A percentile compares a stretch with the other conserved stretches of the same genome.
These are phyloP conservation scores for Cystofilobasidium capitatum DNA, from an alignment of 768 basidiomycete species.

Conservation along the genomic window DNA sequence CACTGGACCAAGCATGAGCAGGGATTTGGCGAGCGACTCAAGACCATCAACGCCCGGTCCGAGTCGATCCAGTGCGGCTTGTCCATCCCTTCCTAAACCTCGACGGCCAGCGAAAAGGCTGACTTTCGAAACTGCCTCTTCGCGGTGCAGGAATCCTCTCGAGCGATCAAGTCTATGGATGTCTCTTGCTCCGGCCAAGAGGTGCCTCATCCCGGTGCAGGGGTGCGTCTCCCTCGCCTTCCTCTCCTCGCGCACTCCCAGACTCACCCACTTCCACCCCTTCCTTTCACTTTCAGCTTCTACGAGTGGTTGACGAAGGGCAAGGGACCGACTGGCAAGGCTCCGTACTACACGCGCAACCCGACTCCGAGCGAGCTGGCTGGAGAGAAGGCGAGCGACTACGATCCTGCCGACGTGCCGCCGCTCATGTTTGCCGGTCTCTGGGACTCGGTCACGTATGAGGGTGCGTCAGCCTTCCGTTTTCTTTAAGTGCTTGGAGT, in stretches of 20 bases:
- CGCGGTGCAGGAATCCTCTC: too few species aligned
- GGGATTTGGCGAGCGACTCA: slow-evolving; percentile 50
- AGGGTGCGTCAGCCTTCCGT: background rate
- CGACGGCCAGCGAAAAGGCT: too few species aligned
- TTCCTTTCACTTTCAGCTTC: slow-evolving; percentile 50
- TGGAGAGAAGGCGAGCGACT: too few species aligned
- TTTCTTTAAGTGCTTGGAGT: background rate
- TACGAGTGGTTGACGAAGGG: slow-evolving; percentile 84
- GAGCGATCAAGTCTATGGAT: slow-evolving; percentile 70
- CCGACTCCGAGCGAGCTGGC: background rate
- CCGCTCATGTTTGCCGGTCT: slow-evolving; percentile 76
- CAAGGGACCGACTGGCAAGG: slow-evolving; percentile 38
- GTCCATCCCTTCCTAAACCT: background rate
- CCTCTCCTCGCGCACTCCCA: background rate
- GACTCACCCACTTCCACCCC: background rate
- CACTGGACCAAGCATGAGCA: slow-evolving; percentile 69
- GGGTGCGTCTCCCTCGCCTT: slow-evolving; percentile 47
- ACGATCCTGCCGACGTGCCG: background rate
- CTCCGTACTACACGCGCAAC: slow-evolving; percentile 15
- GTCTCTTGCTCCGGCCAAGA: slow-evolving; percentile 60
- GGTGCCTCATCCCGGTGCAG: slow-evolving; percentile 75
- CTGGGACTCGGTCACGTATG: slow-evolving; percentile 57
- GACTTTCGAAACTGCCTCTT: too few species aligned
- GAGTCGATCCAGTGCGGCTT: slow-evolving; percentile 53
- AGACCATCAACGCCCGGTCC: slow-evolving; percentile 80